Percentiles rank a stretch among this genome's conserved stretches.
These are phyloP conservation scores for Brassica rapa DNA, from an alignment of 345 rosid species.

Conservation along the genomic window DNA sequence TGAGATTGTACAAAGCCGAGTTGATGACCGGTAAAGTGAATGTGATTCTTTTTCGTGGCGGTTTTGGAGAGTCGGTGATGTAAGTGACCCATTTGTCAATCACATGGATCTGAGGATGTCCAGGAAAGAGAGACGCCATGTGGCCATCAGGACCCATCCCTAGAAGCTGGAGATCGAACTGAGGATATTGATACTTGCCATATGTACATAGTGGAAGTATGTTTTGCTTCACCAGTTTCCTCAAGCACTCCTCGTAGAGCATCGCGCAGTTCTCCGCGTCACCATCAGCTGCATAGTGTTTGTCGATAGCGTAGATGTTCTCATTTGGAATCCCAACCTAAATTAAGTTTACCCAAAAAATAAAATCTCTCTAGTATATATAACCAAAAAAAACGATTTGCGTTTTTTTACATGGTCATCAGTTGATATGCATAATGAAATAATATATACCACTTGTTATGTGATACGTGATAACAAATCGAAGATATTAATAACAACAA, in stretches of 20 bases:
- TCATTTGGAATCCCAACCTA: constrained; percentile 63
- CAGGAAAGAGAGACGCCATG: constrained; percentile 78
- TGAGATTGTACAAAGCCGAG: constrained; percentile 63
- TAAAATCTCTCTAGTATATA: neutral
- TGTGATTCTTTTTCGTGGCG: constrained; percentile 78
- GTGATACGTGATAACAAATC: neutral
- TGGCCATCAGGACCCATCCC: constrained; percentile 94
- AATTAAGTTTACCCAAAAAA: neutral
- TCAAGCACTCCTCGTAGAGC: constrained; percentile 60
- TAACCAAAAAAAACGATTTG: neutral
- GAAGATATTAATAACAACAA: neutral
- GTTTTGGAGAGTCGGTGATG: constrained; percentile 80
- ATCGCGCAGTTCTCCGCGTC: constrained; percentile 59
- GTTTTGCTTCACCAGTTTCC: constrained; percentile 45
- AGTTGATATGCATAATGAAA: neutral
- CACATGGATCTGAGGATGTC: constrained; percentile 60
- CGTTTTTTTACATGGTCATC: neutral
- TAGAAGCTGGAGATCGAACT: constrained; percentile 80
- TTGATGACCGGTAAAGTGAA: constrained; percentile 82
- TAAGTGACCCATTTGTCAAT: constrained; percentile 69
- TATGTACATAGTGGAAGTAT: constrained; percentile 45
- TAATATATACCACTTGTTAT: neutral
- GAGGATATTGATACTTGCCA: constrained; percentile 60
- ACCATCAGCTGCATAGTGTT: constrained; percentile 59
- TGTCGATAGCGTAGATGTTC: constrained; percentile 72